A percentile compares a stretch with the other conserved stretches of the same genome.
Conservation (phyloP, 495 filamentous ascomycete species). For the Podospora pseudoanserina region DNA sequence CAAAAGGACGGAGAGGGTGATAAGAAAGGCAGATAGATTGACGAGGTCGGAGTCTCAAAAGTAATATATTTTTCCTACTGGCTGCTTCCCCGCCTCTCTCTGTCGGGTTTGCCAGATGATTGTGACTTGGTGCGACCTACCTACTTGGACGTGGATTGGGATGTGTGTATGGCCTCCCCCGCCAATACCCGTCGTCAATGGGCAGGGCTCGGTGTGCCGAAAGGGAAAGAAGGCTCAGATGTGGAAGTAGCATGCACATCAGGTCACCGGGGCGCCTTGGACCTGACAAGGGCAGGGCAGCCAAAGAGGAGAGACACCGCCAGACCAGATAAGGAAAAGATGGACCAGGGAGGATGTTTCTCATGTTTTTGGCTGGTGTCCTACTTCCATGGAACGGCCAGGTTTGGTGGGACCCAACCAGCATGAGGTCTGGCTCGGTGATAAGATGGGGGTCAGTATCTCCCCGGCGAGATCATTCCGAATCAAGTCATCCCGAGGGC, state of each 20-base stretch:
- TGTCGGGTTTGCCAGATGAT: background rate
- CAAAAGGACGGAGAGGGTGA: background rate
- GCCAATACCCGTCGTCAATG: background rate
- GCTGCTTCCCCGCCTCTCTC: background rate
- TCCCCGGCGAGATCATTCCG: background rate
- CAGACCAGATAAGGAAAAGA: background rate
- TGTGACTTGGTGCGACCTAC: background rate
- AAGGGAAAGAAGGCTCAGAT: background rate
- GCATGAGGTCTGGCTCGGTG: background rate
- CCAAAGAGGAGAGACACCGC: background rate
- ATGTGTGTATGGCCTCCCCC: background rate
- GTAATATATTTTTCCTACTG: background rate
- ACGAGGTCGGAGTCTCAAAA: background rate
- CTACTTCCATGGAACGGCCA: background rate
- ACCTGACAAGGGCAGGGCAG: background rate
- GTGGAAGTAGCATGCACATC: background rate
- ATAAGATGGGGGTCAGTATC: background rate
- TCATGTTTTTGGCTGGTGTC: background rate
- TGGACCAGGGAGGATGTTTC: no score
- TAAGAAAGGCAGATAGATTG: background rate
- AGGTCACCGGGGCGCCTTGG: background rate
- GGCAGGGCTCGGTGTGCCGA: conserved; percentile 5
- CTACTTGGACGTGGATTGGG: background rate
- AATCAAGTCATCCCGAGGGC: background rate
- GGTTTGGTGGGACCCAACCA: background rate